Base-by-base conservation (phyloP, 1,284 basidiomycete species). In the Megacollybia platyphylla region DNA sequence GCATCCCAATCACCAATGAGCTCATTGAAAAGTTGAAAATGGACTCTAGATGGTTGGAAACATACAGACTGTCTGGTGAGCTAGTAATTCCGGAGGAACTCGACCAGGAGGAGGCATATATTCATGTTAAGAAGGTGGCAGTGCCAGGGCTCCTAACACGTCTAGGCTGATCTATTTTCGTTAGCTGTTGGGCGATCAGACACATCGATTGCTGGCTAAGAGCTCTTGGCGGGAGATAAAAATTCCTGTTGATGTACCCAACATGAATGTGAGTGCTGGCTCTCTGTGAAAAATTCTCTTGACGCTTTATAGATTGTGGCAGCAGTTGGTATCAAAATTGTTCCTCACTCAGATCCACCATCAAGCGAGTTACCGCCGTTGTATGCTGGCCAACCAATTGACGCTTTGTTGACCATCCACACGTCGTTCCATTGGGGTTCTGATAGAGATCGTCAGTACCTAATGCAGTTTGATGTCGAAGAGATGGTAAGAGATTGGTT, bases 181-280 rank as follows among this genome's bases (percentile, higher is more conserved):
- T 27, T 41, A 76, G 73, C 57, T 63, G 17, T 55, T 77, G 29
- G 58, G 58, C 36, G 57, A 52, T 38, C 63, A 67, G 41, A 59
- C 58, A 52, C 65, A 67, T 46, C 55, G 63, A 8, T 50, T 60
- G 32, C 48, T 55, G 9, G 56, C 63, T 17, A 45, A 57, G 46
- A 65, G 65, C 5, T 54, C 60, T 18, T 89, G 86, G 84, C 68
- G 74, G 40, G 72, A 80, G 48, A 73, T 90, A 32, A 68, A 65
- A 39, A 85, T 90, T 37, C 87, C 87, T 9, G 80, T 91, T 2
- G 88, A 90, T 53, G 67, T 91, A 36, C 87, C 88, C 1, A 70
- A 71, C 43, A 80, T 88, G 68, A 76, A 79, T 54, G 87, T 86
- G 46, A 60, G 79, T 64, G 8, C 15, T 11, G 31, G 28, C 32